Evolutionary conservation across 2,329 filamentous ascomycete genomes (phyloP).

Genomic region (Zymoseptoria crescenta): DNA sequence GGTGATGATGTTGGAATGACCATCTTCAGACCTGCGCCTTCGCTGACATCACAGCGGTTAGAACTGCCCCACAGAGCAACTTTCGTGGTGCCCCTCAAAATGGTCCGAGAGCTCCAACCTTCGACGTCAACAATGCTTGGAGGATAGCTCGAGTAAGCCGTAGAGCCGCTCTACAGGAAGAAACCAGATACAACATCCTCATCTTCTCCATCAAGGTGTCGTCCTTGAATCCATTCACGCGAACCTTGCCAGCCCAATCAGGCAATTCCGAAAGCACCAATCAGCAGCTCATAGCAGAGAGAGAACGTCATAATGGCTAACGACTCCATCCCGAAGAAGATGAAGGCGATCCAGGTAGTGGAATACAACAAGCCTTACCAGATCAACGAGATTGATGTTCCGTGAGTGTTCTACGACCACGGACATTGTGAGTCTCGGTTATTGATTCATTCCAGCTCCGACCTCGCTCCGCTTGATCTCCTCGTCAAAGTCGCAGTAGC

Average conservation of each 20-base stretch:
- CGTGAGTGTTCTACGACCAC: neutral
- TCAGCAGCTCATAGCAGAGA: constrained; percentile 14
- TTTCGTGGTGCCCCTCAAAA: neutral
- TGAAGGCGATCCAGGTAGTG: constrained; percentile 43
- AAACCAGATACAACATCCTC: neutral
- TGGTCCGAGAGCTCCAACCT: neutral
- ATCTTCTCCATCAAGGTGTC: neutral
- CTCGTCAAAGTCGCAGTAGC: constrained; percentile 53
- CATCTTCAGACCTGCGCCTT: neutral
- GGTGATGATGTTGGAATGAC: neutral
- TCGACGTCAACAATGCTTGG: neutral
- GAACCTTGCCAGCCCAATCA: neutral
- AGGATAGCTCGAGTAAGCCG: neutral
- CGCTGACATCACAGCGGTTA: neutral
- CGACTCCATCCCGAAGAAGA: constrained; percentile 33
- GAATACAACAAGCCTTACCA: constrained; percentile 50
- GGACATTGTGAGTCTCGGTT: too few relatives aligned
- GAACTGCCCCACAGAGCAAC: neutral
- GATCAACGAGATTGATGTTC: constrained; percentile 42
- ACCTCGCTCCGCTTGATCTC: constrained; percentile 46
- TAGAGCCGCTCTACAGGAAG: neutral
- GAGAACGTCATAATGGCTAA: constrained; percentile 5
- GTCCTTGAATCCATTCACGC: neutral
- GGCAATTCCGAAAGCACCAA: neutral
- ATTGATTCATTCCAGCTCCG: constrained; percentile 18